Evolutionary conservation across 495 filamentous ascomycete species (phyloP).

Genomic region (Xeromyces bisporus): DNA sequence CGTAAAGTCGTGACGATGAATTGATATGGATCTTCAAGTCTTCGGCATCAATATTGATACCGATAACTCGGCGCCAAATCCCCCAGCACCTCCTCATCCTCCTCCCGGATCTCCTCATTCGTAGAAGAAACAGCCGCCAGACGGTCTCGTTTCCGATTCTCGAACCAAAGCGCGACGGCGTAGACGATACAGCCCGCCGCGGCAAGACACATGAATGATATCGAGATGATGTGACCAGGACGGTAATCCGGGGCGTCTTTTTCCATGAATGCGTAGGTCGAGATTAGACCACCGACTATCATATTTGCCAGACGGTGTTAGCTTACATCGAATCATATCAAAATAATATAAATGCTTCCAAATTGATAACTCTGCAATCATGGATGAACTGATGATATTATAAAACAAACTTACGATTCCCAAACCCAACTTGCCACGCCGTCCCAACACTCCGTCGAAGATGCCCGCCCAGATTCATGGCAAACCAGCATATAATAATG

Average conservation of each 20-base stretch:
- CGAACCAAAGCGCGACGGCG: conserved; percentile 34
- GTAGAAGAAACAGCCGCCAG: conserved; percentile 9
- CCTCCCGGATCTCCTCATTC: conserved; percentile 4
- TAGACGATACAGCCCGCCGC: conserved; percentile 44
- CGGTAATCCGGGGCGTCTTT: conserved; percentile 55
- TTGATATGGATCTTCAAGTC: too few species aligned
- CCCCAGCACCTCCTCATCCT: conserved; percentile 19
- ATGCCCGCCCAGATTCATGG: conserved; percentile 83
- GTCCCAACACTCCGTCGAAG: conserved; percentile 66
- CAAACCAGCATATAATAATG: conserved; percentile 81
- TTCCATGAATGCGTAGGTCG: conserved; percentile 63
- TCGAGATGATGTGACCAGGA: conserved; percentile 61
- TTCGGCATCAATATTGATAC: conserved; percentile 19
- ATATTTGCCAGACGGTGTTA: background rate
- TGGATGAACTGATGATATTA: background rate
- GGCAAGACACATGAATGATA: conserved; percentile 56
- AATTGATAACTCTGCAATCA: too few species aligned
- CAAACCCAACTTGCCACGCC: conserved; percentile 83
- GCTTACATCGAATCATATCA: too few species aligned
- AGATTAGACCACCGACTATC: conserved; percentile 62
- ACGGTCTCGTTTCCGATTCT: conserved; percentile 49
- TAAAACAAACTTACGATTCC: conserved; percentile 43
- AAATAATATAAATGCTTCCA: too few species aligned
- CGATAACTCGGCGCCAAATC: conserved; percentile 27
- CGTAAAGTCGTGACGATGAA: too few species aligned